phyloP scores from a whole-genome alignment of 495 filamentous ascomycete genomes.

The Aspergillus heteromorphus region DNA sequence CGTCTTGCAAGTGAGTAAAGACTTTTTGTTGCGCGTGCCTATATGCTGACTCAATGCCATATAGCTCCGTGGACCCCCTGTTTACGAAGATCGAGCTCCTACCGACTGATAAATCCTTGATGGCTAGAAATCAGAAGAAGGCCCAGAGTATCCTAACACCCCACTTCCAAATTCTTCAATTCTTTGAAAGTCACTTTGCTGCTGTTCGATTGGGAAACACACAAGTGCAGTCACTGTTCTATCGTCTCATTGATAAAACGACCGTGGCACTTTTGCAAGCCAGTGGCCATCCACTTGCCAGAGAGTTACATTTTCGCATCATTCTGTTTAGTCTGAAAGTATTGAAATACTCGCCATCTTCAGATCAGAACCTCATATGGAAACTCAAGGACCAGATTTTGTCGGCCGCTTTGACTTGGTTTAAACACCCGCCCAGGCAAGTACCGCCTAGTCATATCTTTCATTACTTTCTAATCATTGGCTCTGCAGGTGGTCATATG shows the following conservation, averaged over 20 bases:
- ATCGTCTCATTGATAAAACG: slow-evolving; percentile 70
- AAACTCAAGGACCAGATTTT: slow-evolving; percentile 82
- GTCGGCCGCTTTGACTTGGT: slow-evolving; percentile 83
- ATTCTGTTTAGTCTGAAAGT: slow-evolving; percentile 76
- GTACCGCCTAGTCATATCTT: not conserved
- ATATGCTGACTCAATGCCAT: slow-evolving; percentile 7
- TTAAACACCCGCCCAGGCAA: slow-evolving; percentile 66
- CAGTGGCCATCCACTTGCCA: slow-evolving; percentile 73
- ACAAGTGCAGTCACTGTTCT: slow-evolving; percentile 73
- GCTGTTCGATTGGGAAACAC: slow-evolving; percentile 75
- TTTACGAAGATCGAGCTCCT: slow-evolving; percentile 88
- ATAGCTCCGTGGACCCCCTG: slow-evolving; percentile 78
- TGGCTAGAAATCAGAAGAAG: slow-evolving; percentile 67
- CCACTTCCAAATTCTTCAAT: slow-evolving; percentile 79
- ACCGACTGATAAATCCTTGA: slow-evolving; percentile 74
- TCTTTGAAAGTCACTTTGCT: slow-evolving; percentile 90
- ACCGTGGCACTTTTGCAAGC: slow-evolving; percentile 64
- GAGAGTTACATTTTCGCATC: slow-evolving; percentile 86
- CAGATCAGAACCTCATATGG: slow-evolving; percentile 57
- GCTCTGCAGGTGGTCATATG: slow-evolving; percentile 73
- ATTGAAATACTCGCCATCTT: slow-evolving; percentile 60
- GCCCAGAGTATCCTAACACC: slow-evolving; percentile 77
- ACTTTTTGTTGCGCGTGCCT: not conserved
- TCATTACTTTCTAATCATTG: slow-evolving; percentile 14
- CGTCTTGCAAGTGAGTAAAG: slow-evolving; percentile 53